Conservation (phyloP, 2,329 filamentous ascomycete species). For the Xylaria sp. region DNA sequence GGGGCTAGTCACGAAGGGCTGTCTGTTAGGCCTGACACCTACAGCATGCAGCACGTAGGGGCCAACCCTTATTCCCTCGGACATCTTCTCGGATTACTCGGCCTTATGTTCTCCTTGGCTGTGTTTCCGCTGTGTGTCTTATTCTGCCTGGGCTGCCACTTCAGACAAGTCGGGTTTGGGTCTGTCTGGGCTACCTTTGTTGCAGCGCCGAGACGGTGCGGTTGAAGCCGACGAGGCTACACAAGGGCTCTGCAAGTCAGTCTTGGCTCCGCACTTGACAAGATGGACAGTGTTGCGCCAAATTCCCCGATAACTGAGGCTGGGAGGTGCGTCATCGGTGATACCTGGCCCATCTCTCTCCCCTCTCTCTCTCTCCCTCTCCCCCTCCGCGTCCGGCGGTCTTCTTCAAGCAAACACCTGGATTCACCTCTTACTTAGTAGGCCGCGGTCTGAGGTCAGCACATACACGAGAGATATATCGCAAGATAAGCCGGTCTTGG, state of each 20-base stretch:
- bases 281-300: slow-evolving; percentile 10
- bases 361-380: slow-evolving; percentile 8
- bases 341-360: slow-evolving; percentile 18
- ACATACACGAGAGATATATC: slow-evolving; percentile 16
- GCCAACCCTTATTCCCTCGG: slow-evolving; percentile 21
- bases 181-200: slow-evolving; percentile 23
- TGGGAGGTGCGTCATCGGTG: slow-evolving; percentile 34
- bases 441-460: slow-evolving; percentile 30
- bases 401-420: slow-evolving; percentile 29
- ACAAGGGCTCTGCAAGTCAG: slow-evolving; percentile 32
- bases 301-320: slow-evolving; percentile 28
- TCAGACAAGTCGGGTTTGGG: slow-evolving; percentile 1
- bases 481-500: slow-evolving; percentile 30
- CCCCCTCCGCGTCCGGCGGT: slow-evolving; percentile 22
- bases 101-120: slow-evolving; percentile 32
- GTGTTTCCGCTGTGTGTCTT: slow-evolving; percentile 22
- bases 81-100: slow-evolving; percentile 27
- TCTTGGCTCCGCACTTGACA: slow-evolving; percentile 36
- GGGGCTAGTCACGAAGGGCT: slow-evolving; percentile 22
- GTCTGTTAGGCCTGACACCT: slow-evolving; percentile 21
- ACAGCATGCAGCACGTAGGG: slow-evolving; percentile 3
- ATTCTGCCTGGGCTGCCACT: slow-evolving; percentile 26
- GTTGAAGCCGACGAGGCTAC: slow-evolving; percentile 30
- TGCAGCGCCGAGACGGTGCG: slow-evolving; percentile 34
- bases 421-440: slow-evolving; percentile 4